Evolutionary conservation across 2,329 filamentous ascomycete species (phyloP).

Genomic region (Penicillium sp.): DNA sequence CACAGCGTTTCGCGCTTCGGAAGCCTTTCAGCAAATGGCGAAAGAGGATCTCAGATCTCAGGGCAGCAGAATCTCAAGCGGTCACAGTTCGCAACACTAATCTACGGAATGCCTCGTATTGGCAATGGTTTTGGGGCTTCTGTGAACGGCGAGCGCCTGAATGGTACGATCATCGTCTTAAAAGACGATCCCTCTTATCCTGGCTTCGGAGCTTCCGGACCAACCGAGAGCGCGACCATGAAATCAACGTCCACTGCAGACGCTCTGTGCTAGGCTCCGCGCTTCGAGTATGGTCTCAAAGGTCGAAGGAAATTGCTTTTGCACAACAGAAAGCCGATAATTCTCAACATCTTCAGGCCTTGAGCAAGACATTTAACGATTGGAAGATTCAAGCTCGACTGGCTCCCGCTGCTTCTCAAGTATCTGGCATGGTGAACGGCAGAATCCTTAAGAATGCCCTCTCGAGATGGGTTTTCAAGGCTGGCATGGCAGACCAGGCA

Average conservation of each 20-base stretch:
- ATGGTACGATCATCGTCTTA: slow-evolving; percentile 42
- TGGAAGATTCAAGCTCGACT: slow-evolving; percentile 45
- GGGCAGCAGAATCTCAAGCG: slow-evolving; percentile 35
- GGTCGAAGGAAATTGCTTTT: slow-evolving; percentile 26
- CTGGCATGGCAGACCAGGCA: slow-evolving; percentile 48
- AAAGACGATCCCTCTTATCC: slow-evolving; percentile 40
- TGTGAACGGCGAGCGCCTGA: slow-evolving; percentile 45
- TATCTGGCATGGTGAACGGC: slow-evolving; percentile 46
- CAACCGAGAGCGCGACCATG: slow-evolving; percentile 39
- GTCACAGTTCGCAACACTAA: slow-evolving; percentile 28
- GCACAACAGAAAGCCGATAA: slow-evolving; percentile 32
- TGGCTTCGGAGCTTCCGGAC: slow-evolving; percentile 43
- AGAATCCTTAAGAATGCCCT: slow-evolving; percentile 50
- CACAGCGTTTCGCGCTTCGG: slow-evolving; percentile 51
- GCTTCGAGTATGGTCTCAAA: slow-evolving; percentile 37
- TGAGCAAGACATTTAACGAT: slow-evolving; percentile 40
- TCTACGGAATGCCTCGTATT: slow-evolving; percentile 36
- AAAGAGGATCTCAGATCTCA: slow-evolving; percentile 39
- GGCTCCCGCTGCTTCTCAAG: slow-evolving; percentile 40
- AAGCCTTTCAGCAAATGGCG: slow-evolving; percentile 58
- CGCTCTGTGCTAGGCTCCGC: slow-evolving; percentile 27
- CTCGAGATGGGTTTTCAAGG: slow-evolving; percentile 49
- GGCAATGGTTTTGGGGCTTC: slow-evolving; percentile 47
- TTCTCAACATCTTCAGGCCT: slow-evolving; percentile 32
- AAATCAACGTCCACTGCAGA: slow-evolving; percentile 35